Conservation (phyloP, 805 yeast genomes). For the Yamadazyma philogaea region DNA sequence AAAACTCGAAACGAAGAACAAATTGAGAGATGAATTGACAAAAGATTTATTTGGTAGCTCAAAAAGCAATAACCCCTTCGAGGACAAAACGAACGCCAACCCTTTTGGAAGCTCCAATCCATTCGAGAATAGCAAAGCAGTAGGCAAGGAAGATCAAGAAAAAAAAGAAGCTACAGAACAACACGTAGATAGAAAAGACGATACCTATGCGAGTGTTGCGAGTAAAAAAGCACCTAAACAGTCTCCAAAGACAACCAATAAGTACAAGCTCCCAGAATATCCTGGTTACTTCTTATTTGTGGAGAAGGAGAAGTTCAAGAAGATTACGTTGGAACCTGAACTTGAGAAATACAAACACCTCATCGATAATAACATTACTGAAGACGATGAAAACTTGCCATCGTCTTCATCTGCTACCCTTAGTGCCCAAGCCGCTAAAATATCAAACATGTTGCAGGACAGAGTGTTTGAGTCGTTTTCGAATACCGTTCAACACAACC, state of each 20-base stretch:
- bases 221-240: conserved; percentile 11
- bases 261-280: conserved; percentile 40
- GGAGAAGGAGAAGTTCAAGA: conserved; percentile 65
- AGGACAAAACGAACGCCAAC: conserved; percentile 9
- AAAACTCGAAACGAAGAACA: conserved; percentile 42
- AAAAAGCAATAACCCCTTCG: conserved; percentile 34
- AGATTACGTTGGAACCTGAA: conserved; percentile 52
- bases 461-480: conserved; percentile 76
- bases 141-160: conserved; percentile 6
- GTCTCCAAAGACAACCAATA: conserved; percentile 5
- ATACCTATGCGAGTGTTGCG: conserved; percentile 24
- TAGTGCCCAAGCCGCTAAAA: conserved; percentile 24
- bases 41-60: conserved; percentile 34
- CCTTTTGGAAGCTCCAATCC: conserved; percentile 18
- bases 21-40: conserved; percentile 36
- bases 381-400: conserved; percentile 25
- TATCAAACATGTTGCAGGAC: conserved; percentile 56
- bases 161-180: conserved; percentile 12
- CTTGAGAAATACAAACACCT: conserved; percentile 43
- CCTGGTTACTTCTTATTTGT: conserved; percentile 70
- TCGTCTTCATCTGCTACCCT: conserved; percentile 9
- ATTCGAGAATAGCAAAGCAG: conserved; percentile 15
- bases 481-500: conserved; percentile 72
- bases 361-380: conserved; percentile 47
- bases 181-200: background rate